A percentile compares a stretch with the other conserved stretches of the same genome.
phyloP scores from a whole-genome alignment of 495 filamentous ascomycete genomes.

The Penicillium canariense region DNA sequence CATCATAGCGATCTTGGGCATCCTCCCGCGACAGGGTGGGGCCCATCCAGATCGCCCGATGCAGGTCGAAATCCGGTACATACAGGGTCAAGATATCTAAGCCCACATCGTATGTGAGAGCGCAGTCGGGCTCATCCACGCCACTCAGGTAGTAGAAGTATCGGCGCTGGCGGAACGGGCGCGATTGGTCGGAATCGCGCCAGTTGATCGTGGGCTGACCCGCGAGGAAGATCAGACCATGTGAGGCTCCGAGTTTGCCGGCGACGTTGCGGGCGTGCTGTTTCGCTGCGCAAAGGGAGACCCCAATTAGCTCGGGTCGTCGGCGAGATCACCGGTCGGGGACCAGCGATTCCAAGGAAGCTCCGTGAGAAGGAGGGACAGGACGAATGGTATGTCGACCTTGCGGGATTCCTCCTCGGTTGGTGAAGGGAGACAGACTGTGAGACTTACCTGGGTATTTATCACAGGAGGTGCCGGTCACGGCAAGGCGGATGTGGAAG shows the following conservation, averaged over 20 bases:
- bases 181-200: slow-evolving; percentile 77
- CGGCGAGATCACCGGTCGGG: slow-evolving; percentile 12
- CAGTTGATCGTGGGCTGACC: slow-evolving; percentile 67
- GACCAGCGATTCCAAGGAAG: neutral
- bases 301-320: slow-evolving; percentile 16
- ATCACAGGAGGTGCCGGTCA: slow-evolving; percentile 33
- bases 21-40: slow-evolving; percentile 74
- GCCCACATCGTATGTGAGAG: slow-evolving; percentile 77
- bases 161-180: slow-evolving; percentile 80
- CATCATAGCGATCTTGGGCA: slow-evolving; percentile 68
- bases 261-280: slow-evolving; percentile 74
- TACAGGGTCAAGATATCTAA: slow-evolving; percentile 75
- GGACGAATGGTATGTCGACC: slow-evolving; percentile 1
- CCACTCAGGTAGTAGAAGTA: slow-evolving; percentile 94
- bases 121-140: slow-evolving; percentile 76
- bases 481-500: slow-evolving; percentile 33
- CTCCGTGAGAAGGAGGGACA: slow-evolving; percentile 5
- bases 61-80: slow-evolving; percentile 87
- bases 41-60: slow-evolving; percentile 91
- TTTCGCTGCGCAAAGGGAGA: slow-evolving; percentile 57
- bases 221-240: slow-evolving; percentile 80
- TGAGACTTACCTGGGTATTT: slow-evolving; percentile 43
- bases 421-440: neutral
- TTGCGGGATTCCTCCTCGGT: slow-evolving; percentile 7
- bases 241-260: slow-evolving; percentile 55